These are phyloP conservation scores for Salvia miltiorrhiza DNA, from an alignment of 257 asterid species.

Conservation along the genomic window DNA sequence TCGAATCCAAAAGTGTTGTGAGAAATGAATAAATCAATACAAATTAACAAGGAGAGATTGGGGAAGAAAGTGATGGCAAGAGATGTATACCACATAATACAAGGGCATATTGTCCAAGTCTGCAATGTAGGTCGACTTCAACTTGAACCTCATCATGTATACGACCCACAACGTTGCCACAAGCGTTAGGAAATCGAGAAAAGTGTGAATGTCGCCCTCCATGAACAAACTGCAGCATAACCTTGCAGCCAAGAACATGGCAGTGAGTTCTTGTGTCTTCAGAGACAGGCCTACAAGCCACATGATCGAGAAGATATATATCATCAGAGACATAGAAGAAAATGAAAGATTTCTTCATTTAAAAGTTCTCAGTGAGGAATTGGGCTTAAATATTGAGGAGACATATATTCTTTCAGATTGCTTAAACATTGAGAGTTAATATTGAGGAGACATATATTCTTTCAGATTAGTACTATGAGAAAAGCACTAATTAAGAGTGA, in stretches of 20 bases:
- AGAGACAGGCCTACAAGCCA: conserved; percentile 76
- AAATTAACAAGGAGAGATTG: too few relatives aligned
- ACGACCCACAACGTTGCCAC: conserved; percentile 86
- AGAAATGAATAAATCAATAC: too few relatives aligned
- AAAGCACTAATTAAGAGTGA: too few relatives aligned
- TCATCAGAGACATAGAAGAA: neutral
- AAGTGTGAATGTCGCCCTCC: conserved; percentile 88
- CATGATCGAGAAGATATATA: too few relatives aligned
- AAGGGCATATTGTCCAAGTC: conserved; percentile 68
- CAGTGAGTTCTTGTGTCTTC: conserved; percentile 89
- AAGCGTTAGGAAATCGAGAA: conserved; percentile 76
- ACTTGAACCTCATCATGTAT: conserved; percentile 73
- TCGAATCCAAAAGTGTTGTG: neutral
- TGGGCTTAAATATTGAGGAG: too few relatives aligned
- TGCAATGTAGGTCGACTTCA: conserved; percentile 63
- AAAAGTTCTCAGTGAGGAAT: neutral
- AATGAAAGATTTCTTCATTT: neutral
- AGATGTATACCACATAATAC: conserved; percentile 64
- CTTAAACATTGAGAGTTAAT: neutral
- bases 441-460: neutral
- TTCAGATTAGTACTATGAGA: too few relatives aligned
- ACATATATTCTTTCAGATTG: too few relatives aligned
- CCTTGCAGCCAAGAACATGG: conserved; percentile 71
- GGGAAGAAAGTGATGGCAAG: too few relatives aligned
- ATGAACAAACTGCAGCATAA: conserved; percentile 53